Percentiles rank a stretch among this genome's conserved stretches.
Evolutionary conservation across 108 stramenopile genomes (phyloP).

Genomic region (Conticribra guillardii): DNA sequence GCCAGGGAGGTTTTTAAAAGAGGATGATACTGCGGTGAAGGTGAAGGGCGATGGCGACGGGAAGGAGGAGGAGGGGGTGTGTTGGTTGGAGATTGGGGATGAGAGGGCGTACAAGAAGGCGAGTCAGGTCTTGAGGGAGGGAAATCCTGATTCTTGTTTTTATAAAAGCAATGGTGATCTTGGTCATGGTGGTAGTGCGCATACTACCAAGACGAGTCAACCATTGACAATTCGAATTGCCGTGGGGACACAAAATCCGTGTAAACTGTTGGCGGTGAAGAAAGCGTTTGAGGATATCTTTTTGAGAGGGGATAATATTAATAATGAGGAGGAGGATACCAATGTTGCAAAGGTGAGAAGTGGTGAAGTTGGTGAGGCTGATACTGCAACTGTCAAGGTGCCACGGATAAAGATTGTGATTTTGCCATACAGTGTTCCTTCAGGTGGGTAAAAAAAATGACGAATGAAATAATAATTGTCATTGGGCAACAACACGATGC

Average conservation of each 20-base stretch:
- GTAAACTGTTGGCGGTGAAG: constrained; percentile 79
- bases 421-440: constrained; percentile 56
- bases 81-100: constrained; percentile 79
- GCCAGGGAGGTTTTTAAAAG: constrained; percentile 84
- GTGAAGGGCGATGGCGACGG: constrained; percentile 89
- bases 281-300: constrained; percentile 55
- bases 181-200: no score
- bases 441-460: constrained; percentile 39
- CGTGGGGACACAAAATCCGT: constrained; percentile 85
- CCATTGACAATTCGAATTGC: constrained; percentile 55
- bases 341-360: no score
- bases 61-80: constrained; percentile 81
- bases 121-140: no score
- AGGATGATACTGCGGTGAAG: constrained; percentile 61
- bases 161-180: no score
- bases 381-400: no score
- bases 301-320: neutral
- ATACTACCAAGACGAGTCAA: neutral
- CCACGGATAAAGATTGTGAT: constrained; percentile 41
- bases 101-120: constrained; percentile 37
- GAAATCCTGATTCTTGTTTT: no score
- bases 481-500: neutral
- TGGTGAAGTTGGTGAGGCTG: no score
- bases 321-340: no score
- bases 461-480: neutral